Base-by-base conservation (phyloP, 2,329 filamentous ascomycete species). In the Colletotrichum somersetense region DNA sequence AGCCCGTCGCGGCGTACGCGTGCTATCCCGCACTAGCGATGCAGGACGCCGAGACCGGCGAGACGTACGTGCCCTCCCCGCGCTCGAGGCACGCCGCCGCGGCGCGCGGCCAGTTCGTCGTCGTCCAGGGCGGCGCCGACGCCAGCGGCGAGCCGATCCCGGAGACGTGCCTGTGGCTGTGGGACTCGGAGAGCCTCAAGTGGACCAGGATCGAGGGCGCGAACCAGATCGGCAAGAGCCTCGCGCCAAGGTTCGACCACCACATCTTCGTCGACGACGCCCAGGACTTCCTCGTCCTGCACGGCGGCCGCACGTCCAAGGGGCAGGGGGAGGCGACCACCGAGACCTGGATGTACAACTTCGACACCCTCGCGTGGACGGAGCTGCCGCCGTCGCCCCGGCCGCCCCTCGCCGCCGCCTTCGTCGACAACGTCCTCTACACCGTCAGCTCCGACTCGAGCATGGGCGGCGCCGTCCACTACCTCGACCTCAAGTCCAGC, bases 301-400 rank as follows among this genome's bases (percentile, higher is more conserved):
- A 87, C 56, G 87, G 87, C 30, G 88, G 88, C 3, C 78, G 76
- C 7, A 77, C 78, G 8, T 74, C 75, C 2, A 64, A 71, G 0
- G 78, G 73, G 10, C 74, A 73, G 14, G 74, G 80, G 12, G 74
- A 80, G 11, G 81, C 79, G 11, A 86, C 89, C 72, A 82, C 83
- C 8, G 88, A 89, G 73, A 82, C 83, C 11, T 87, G 88, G 81
- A 80, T 85, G 46, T 89, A 88, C 74, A 83, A 88, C 69, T 81
- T 87, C 52, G 79, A 79, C 33, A 81, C 82, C 3, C 80, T 83
- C 5, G 84, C 82, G 0, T 90, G 88, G 88, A 83, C 81, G 1
- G 81, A 83, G 46, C 80, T 89, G 14, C 86, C 88, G 0, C 76
- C 81, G 0, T 81, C 84, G 2, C 81, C 85, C 0, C 81, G 77